Conservation (phyloP, 2,329 filamentous ascomycete genomes). For the Penicillium olsonii region DNA sequence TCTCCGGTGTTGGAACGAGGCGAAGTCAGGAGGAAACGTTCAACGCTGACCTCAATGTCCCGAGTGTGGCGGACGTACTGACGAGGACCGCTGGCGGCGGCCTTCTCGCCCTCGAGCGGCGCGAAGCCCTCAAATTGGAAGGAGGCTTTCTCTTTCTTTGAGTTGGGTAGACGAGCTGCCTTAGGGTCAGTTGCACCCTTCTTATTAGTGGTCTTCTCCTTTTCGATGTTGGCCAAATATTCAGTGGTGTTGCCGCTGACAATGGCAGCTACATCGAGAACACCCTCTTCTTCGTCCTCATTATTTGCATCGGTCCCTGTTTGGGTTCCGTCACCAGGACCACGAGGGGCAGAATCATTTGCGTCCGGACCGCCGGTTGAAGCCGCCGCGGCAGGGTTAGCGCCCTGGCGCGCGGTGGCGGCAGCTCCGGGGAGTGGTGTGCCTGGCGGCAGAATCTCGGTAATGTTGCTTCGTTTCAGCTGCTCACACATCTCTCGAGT, state of each 20-base stretch:
- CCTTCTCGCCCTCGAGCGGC: slow-evolving; percentile 56
- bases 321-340: slow-evolving; percentile 57
- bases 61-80: slow-evolving; percentile 54
- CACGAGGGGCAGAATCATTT: slow-evolving; percentile 49
- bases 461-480: slow-evolving; percentile 63
- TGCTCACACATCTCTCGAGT: slow-evolving; percentile 66
- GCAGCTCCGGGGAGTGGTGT: slow-evolving; percentile 54
- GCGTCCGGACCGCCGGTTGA: slow-evolving; percentile 54
- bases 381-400: slow-evolving; percentile 58
- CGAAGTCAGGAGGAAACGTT: slow-evolving; percentile 62
- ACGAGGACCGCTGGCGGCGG: slow-evolving; percentile 49
- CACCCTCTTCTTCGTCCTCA: slow-evolving; percentile 60
- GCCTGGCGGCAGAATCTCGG: slow-evolving; percentile 60
- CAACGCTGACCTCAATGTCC: slow-evolving; percentile 64
- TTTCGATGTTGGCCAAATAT: slow-evolving; percentile 63
- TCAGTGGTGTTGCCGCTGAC: slow-evolving; percentile 66
- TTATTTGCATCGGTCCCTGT: slow-evolving; percentile 53
- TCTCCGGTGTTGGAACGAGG: slow-evolving; percentile 35
- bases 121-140: slow-evolving; percentile 64
- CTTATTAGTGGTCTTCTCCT: slow-evolving; percentile 59
- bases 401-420: slow-evolving; percentile 42
- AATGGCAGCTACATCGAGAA: slow-evolving; percentile 66
- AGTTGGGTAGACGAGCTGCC: slow-evolving; percentile 57
- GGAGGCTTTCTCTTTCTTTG: slow-evolving; percentile 59
- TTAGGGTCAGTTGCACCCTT: slow-evolving; percentile 53